Conservation (phyloP, 495 filamentous ascomycete genomes). For the Penicillium taxi region DNA sequence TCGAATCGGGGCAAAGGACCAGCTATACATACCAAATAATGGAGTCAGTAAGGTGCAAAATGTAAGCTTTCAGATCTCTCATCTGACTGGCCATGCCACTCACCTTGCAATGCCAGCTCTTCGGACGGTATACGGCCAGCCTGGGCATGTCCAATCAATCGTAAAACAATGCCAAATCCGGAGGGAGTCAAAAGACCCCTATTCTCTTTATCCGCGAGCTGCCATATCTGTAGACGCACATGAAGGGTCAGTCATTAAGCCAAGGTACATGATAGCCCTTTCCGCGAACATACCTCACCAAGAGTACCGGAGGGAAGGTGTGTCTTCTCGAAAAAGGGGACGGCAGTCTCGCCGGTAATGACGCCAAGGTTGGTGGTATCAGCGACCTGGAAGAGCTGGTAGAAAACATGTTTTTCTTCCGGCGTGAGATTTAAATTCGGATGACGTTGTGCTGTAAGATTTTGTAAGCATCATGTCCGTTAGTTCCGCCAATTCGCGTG, state of each 20-base stretch:
- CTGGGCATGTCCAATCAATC: constrained; percentile 94
- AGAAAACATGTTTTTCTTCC: constrained; percentile 90
- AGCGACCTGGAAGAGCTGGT: constrained; percentile 80
- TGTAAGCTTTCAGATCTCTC: too few relatives aligned
- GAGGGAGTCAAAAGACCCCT: constrained; percentile 83
- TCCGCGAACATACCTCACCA: constrained; percentile 64
- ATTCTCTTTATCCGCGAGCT: constrained; percentile 95
- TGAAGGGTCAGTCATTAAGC: constrained; percentile 4
- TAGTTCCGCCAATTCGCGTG: constrained; percentile 18
- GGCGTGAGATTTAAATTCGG: constrained; percentile 78
- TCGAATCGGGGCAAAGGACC: constrained; percentile 92
- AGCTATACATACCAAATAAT: constrained; percentile 42
- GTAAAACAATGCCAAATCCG: constrained; percentile 83
- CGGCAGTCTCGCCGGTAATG: constrained; percentile 90
- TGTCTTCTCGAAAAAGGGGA: constrained; percentile 98
- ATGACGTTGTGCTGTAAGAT: constrained; percentile 30
- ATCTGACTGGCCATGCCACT: constrained; percentile 26
- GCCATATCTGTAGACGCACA: constrained; percentile 69
- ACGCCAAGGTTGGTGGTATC: constrained; percentile 87
- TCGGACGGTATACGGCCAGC: constrained; percentile 68
- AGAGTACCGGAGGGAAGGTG: constrained; percentile 73
- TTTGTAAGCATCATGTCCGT: constrained; percentile 13
- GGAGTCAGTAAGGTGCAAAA: background rate
- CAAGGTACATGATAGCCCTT: background rate
- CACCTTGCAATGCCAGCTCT: constrained; percentile 65